Evolutionary conservation across 1,284 basidiomycete species (phyloP).

Genomic region (Rhizopogon hawkerae): DNA sequence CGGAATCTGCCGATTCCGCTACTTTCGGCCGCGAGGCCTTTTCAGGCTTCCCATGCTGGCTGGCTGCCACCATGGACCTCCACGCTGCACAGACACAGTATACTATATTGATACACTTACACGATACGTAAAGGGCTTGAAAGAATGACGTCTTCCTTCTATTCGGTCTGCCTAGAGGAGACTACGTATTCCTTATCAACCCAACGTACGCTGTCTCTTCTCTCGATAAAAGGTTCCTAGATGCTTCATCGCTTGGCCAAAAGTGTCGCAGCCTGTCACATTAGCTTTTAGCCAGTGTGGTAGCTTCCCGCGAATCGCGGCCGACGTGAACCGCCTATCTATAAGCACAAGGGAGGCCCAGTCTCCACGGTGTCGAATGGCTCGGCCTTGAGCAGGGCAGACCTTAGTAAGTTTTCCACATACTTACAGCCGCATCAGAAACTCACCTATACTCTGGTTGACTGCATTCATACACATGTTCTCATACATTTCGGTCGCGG

Average conservation of each 20-base stretch:
- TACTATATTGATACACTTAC: no score
- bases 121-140: no score
- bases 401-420: constrained; percentile 1
- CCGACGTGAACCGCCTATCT: constrained; percentile 68
- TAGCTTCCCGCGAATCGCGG: constrained; percentile 65
- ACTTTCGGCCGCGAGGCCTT: no score
- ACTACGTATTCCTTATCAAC: background rate
- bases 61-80: no score
- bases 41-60: background rate
- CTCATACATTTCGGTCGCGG: constrained; percentile 79
- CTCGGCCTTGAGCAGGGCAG: constrained; percentile 52
- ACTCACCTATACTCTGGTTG: constrained; percentile 88
- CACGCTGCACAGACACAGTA: no score
- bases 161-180: no score
- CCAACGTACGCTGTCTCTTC: constrained; percentile 25
- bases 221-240: constrained; percentile 62
- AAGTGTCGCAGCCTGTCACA: constrained; percentile 55
- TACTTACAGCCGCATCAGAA: background rate
- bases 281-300: constrained; percentile 81
- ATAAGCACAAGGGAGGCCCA: constrained; percentile 84
- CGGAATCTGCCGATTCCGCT: no score
- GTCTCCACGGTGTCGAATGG: constrained; percentile 80
- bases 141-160: background rate
- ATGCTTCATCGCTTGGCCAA: constrained; percentile 67
- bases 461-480: constrained; percentile 96